Base-by-base conservation (phyloP, 306 rosid species). In the Cucurbita pepo region DNA sequence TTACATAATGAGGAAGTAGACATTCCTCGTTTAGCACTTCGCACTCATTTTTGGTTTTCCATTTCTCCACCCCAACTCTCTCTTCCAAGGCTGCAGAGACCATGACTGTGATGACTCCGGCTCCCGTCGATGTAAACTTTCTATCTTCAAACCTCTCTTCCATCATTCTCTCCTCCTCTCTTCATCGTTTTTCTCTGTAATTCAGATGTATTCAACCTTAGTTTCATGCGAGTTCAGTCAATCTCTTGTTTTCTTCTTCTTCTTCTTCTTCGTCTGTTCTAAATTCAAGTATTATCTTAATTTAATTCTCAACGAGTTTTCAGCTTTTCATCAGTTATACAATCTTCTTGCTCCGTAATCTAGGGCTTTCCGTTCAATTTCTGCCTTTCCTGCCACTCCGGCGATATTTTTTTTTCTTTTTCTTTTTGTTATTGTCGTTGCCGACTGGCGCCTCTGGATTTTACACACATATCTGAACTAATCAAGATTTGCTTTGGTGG, bases 111-210 rank as follows among this genome's bases (percentile, higher is more conserved):
- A 77, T 79, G 84, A 82, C 82, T 86, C 79, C 38, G 82, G 16
- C 30, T 45, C 79, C 97, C 81, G 77, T 91, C 82, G 96, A 91
- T 74, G 97, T 91, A 80, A 70, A 70, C 88, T 63, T 43, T 75
- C 72, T 75, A 66, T 77, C 73, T 71, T 25, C 59, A 8, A 7
- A 69, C 59, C 75, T 19, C 78, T 45, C 53, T 65, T 55, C 45
- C 3, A 38, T 83, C 61, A 9, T 10, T 14, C n/a, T 25, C 53
- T 72, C 30, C 61, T 4, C 59, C 8, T 16, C 9, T 69, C 56
- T 75, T 53, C 52, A 47, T 64, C 40, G 45, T 12, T 30, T 72
- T 37, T 60, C 44, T 38, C 38, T 30, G 45, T 25, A 85, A 63
- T 79, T 74, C 56, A 22, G 56, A 50, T 60, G 16, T 72, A 65